Evolutionary conservation across 306 rosid species (phyloP).

Genomic region (Pterocarpus macrocarpus): DNA sequence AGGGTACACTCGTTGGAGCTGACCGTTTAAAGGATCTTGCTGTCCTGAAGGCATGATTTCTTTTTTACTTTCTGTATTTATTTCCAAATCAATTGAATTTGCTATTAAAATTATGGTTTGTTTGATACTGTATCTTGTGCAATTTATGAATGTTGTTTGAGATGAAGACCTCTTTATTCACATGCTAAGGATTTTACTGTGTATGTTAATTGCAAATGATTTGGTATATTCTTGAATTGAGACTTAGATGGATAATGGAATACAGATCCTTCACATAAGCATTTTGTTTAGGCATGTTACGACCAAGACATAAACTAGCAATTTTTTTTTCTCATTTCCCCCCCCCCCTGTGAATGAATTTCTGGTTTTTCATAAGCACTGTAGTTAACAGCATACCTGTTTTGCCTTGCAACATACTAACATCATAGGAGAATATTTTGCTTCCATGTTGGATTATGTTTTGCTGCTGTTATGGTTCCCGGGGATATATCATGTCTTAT

Average conservation of each 20-base stretch:
- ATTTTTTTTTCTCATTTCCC: not conserved
- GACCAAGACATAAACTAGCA: not conserved
- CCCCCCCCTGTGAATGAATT: not conserved
- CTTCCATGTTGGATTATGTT: slow-evolving; percentile 39
- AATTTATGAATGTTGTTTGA: slow-evolving; percentile 25
- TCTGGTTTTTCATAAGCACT: not conserved
- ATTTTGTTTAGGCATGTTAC: not conserved
- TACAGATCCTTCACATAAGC: not conserved
- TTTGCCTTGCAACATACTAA: not conserved
- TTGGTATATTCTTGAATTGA: not conserved
- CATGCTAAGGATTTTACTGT: slow-evolving; percentile 12
- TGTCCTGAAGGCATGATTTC: slow-evolving; percentile 71
- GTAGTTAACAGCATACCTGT: not conserved
- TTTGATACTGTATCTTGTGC: slow-evolving; percentile 25
- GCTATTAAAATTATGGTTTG: slow-evolving; percentile 28
- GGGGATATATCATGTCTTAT: not conserved
- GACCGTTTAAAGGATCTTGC: slow-evolving; percentile 99
- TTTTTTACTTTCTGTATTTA: slow-evolving; percentile 27
- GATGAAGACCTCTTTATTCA: slow-evolving; percentile 16
- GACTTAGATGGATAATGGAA: not conserved
- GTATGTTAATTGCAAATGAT: not conserved
- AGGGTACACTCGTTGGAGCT: slow-evolving; percentile 90
- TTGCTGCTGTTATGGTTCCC: slow-evolving; percentile 1
- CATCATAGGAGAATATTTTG: slow-evolving; percentile 13
- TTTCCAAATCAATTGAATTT: slow-evolving; percentile 21